Percentiles rank a stretch among this genome's conserved stretches.
Conservation (phyloP, 768 basidiomycete species). For the Amanita exitialis region DNA sequence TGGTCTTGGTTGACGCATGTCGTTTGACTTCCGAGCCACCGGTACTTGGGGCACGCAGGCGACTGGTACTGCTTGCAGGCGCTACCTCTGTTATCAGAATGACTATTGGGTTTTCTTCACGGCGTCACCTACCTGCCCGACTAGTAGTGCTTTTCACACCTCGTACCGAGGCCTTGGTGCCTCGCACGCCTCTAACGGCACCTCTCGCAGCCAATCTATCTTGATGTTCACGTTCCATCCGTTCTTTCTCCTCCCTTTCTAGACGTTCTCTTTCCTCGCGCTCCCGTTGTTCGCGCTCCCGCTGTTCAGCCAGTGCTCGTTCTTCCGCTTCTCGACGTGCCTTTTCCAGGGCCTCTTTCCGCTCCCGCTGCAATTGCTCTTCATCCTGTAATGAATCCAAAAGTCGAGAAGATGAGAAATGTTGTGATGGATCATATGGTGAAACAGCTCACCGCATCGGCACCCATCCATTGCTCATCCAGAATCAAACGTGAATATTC, state of each 20-base stretch:
- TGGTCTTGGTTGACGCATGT: background rate
- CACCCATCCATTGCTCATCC: slow-evolving; percentile 70
- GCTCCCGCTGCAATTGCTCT: slow-evolving; percentile 37
- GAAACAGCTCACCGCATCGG: slow-evolving; percentile 46
- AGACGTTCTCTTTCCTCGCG: slow-evolving; percentile 36
- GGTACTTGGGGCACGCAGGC: slow-evolving; percentile 1
- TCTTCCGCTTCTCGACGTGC: slow-evolving; percentile 36
- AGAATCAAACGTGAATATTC: slow-evolving; percentile 58
- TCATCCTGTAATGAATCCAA: slow-evolving; percentile 40
- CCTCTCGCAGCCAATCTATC: slow-evolving; percentile 37
- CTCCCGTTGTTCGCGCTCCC: slow-evolving; percentile 35
- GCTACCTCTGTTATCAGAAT: background rate
- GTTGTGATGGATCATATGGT: background rate
- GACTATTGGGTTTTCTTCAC: background rate
- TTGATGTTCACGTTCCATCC: slow-evolving; percentile 35
- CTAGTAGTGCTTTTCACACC: slow-evolving; percentile 28
- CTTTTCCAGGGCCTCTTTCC: slow-evolving; percentile 30
- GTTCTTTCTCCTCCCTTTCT: slow-evolving; percentile 34
- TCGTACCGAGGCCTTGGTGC: slow-evolving; percentile 57
- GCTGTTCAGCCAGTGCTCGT: slow-evolving; percentile 21
- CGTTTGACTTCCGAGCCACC: background rate
- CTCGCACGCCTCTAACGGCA: slow-evolving; percentile 61
- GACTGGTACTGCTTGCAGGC: background rate
- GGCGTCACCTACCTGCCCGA: slow-evolving; percentile 23
- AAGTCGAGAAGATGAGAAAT: slow-evolving; percentile 3